A percentile compares a stretch with the other conserved stretches of the same genome.
phyloP scores from a whole-genome alignment of 2,329 filamentous ascomycete genomes.

The Phyllosticta citribraziliensis region DNA sequence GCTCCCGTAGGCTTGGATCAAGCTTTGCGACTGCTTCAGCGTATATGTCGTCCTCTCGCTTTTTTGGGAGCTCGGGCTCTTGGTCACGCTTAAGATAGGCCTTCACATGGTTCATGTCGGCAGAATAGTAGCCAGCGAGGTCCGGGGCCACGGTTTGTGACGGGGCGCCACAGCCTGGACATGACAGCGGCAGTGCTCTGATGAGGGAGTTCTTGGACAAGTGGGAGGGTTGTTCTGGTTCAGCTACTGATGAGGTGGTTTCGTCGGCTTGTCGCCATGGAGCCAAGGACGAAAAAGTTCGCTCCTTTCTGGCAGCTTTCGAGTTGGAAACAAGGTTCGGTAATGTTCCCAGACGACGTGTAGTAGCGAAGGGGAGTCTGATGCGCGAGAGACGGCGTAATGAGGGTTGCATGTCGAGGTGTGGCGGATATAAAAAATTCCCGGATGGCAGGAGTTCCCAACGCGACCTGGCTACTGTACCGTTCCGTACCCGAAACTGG shows the following conservation, averaged over 20 bases:
- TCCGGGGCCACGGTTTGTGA: constrained; percentile 46
- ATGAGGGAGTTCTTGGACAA: neutral
- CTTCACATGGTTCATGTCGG: constrained; percentile 39
- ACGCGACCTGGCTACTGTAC: too few relatives aligned
- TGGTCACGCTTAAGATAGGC: constrained; percentile 19
- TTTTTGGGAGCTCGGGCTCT: constrained; percentile 11
- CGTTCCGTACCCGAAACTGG: too few relatives aligned
- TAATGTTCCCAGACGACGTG: neutral
- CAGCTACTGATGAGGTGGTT: neutral
- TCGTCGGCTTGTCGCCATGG: neutral
- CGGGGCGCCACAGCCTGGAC: constrained; percentile 54
- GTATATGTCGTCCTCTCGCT: constrained; percentile 28
- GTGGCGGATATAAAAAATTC: neutral
- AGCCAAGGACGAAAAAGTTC: neutral
- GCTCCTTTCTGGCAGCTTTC: neutral
- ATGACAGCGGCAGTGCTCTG: constrained; percentile 39
- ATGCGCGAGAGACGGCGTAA: neutral
- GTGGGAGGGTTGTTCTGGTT: neutral
- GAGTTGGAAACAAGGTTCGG: neutral
- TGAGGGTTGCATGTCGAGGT: neutral
- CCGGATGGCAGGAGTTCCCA: too few relatives aligned
- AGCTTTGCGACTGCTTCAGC: constrained; percentile 24
- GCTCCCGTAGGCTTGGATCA: constrained; percentile 13
- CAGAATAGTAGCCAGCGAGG: constrained; percentile 49
- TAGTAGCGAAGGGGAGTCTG: neutral